Conservation (phyloP, 139 green algal species). For the Chlorella sp. region DNA sequence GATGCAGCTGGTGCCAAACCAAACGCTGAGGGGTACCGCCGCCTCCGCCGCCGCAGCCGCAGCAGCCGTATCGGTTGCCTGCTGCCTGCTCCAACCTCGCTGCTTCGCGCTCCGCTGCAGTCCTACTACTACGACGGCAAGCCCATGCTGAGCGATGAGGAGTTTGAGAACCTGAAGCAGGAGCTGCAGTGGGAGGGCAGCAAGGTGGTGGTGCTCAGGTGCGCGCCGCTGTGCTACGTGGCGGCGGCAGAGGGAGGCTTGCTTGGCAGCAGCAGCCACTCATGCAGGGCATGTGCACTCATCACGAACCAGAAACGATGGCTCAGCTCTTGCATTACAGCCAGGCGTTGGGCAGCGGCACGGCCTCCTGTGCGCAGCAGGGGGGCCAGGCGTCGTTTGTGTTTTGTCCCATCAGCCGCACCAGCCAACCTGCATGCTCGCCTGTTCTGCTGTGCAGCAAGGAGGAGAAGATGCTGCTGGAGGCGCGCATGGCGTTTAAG, state of each 20-base stretch:
- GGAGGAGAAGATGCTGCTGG: slow-evolving; percentile 89
- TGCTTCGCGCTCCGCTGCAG: slow-evolving; percentile 14
- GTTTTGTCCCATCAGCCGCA: no score
- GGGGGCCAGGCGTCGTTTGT: no score
- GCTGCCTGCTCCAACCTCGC: background rate
- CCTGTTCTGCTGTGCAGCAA: slow-evolving; percentile 39
- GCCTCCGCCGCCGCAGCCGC: background rate
- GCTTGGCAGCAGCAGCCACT: background rate
- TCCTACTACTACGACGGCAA: slow-evolving; percentile 81
- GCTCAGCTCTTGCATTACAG: no score
- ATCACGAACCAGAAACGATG: no score
- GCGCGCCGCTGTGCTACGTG: background rate
- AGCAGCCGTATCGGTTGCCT: background rate
- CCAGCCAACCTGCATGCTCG: no score
- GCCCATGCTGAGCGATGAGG: slow-evolving; percentile 79
- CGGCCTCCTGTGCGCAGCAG: no score
- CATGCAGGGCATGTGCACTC: no score
- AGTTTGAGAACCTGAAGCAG: slow-evolving; percentile 92
- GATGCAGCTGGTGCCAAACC: no score
- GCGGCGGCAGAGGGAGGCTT: no score
- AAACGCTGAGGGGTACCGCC: no score
- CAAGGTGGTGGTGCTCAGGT: slow-evolving; percentile 74
- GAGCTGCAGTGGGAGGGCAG: slow-evolving; percentile 90
- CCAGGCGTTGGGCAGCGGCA: no score
- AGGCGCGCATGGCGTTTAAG: slow-evolving; percentile 75